These are phyloP conservation scores for Exsudoporus floridanus DNA, from an alignment of 1,284 basidiomycete species.

Conservation along the genomic window DNA sequence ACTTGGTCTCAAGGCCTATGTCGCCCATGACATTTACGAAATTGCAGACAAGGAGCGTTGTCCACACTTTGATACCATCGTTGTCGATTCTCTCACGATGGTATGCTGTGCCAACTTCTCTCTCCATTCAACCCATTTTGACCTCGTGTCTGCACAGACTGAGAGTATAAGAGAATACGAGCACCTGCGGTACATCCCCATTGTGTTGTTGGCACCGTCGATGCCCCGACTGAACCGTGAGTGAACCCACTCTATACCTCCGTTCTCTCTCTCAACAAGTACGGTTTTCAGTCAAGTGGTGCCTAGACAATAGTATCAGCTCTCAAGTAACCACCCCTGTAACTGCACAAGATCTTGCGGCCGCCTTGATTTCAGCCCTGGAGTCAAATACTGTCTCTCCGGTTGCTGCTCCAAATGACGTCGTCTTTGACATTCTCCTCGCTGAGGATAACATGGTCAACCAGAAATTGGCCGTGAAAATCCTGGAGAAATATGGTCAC, in stretches of 20 bases:
- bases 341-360: conserved; percentile 84
- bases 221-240: conserved; percentile 73
- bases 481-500: conserved; percentile 96
- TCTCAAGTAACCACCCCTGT: conserved; percentile 92
- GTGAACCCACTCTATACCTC: conserved; percentile 31
- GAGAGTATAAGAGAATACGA: conserved; percentile 90
- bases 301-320: conserved; percentile 86
- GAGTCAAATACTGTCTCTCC: conserved; percentile 90
- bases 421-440: conserved; percentile 90
- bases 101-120: conserved; percentile 50
- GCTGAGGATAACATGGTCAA: conserved; percentile 99
- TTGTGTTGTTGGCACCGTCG: conserved; percentile 87
- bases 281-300: conserved; percentile 73
- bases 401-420: conserved; percentile 76
- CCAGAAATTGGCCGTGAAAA: conserved; percentile 96
- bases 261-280: conserved; percentile 8
- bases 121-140: conserved; percentile 8
- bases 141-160: conserved; percentile 50
- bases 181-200: conserved; percentile 94
- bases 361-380: conserved; percentile 91
- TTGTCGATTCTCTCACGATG: conserved; percentile 84
- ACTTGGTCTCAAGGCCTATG: conserved; percentile 80
- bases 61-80: conserved; percentile 93
- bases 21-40: conserved; percentile 76
- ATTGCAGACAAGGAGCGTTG: conserved; percentile 80